Percentiles rank a stretch among this genome's conserved stretches.
Conservation (phyloP, 2,329 filamentous ascomycete genomes). For the Acrocalymma vagum region DNA sequence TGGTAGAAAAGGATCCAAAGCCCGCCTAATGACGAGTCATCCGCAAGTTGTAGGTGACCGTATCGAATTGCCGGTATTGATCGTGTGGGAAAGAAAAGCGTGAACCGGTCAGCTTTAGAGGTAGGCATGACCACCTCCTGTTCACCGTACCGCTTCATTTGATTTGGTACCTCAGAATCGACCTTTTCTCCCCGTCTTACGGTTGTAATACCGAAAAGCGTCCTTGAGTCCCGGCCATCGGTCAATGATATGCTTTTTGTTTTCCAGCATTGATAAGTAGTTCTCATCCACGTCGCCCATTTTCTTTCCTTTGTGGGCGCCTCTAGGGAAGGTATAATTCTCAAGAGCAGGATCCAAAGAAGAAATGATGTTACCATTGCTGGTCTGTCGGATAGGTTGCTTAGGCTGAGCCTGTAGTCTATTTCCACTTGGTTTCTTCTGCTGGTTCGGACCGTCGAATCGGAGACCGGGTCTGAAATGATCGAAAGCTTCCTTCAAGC, state of each 20-base stretch:
- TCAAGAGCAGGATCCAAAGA: slow-evolving; percentile 1
- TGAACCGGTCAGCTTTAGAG: too few relatives aligned
- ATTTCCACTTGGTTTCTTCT: slow-evolving; percentile 1
- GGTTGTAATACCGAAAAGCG: slow-evolving; percentile 27
- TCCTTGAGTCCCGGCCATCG: slow-evolving; percentile 27
- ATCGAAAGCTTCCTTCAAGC: slow-evolving; percentile 32
- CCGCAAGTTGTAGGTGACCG: too few relatives aligned
- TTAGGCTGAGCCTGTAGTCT: neutral
- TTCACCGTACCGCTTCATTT: too few relatives aligned
- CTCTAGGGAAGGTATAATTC: slow-evolving; percentile 19
- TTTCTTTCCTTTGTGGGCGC: slow-evolving; percentile 17
- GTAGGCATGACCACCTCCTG: too few relatives aligned
- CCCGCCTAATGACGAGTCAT: too few relatives aligned
- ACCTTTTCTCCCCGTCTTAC: slow-evolving; percentile 27
- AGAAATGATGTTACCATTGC: neutral
- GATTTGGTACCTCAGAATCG: too few relatives aligned
- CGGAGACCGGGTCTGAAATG: slow-evolving; percentile 28
- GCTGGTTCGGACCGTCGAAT: slow-evolving; percentile 11
- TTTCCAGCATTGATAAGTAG: slow-evolving; percentile 28
- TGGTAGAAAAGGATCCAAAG: too few relatives aligned
- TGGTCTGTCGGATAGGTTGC: slow-evolving; percentile 9
- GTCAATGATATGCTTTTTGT: slow-evolving; percentile 22
- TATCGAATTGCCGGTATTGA: too few relatives aligned
- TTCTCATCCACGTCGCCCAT: slow-evolving; percentile 26
- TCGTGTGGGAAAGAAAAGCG: too few relatives aligned